phyloP scores from a whole-genome alignment of 371 early-diverging fungal species.

The Quaeritorhiza haematococci region DNA sequence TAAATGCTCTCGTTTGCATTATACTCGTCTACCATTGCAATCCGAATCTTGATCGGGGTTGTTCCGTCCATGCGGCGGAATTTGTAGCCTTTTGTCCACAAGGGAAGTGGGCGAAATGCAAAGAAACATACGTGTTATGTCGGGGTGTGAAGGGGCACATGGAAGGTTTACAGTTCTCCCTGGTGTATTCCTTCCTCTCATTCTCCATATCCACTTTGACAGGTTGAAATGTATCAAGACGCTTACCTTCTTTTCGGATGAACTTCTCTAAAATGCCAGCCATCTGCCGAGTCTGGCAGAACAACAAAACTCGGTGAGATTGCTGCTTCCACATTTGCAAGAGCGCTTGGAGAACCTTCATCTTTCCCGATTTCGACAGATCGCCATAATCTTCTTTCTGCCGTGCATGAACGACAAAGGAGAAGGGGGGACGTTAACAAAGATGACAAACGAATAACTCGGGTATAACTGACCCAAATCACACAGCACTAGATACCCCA shows the following conservation, averaged over 20 bases:
- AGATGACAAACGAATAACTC: neutral
- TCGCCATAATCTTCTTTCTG: constrained; percentile 60
- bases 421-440: neutral
- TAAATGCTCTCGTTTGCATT: constrained; percentile 66
- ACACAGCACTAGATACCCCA: neutral
- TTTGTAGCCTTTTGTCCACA: constrained; percentile 35
- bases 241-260: constrained; percentile 35
- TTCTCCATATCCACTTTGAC: neutral
- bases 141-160: no score
- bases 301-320: constrained; percentile 86
- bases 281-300: constrained; percentile 96
- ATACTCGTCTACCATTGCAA: constrained; percentile 82
- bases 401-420: neutral
- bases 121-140: constrained; percentile 5
- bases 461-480: neutral
- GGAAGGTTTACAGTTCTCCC: no score
- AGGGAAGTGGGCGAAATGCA: constrained; percentile 7
- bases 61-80: constrained; percentile 95
- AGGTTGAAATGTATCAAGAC: neutral
- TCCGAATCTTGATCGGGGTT: constrained; percentile 78
- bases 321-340: constrained; percentile 81
- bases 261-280: constrained; percentile 86
- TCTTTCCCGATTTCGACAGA: constrained; percentile 72
- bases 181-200: no score
- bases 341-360: constrained; percentile 79